Base-by-base conservation (phyloP, 2,329 filamentous ascomycete genomes). In the Colletotrichum tofieldiae region DNA sequence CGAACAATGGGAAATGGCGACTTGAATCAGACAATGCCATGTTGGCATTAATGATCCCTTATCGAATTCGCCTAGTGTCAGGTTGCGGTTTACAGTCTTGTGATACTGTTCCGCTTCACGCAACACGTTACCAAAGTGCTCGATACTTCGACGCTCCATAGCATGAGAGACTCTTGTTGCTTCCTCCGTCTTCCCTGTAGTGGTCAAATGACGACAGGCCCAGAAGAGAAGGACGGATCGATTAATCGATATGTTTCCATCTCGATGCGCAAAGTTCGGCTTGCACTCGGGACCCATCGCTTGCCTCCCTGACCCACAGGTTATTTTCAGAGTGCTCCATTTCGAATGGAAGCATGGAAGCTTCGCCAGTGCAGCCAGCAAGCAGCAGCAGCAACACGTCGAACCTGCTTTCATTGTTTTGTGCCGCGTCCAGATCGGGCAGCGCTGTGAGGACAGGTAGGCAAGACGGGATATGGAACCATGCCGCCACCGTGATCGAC, bases 241-340 rank as follows among this genome's bases (percentile, higher is more conserved):
- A 43, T 52, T 56, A 12, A 35, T 65, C 62, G 51, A 58, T 51
- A 16, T 65, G 62, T 65, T 65, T 37, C 26, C 39, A 65, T 47
- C 8, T 8, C 39, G 29, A 65, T 65, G 51, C 39, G 39, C 51
- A 39, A 37, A 47, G 5, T 20, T 26, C 3, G 16, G 23, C 39
- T 11, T 60, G 18, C 41, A 20, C 23, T 59, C 43, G 43, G 54
- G n/a, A 23, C 3, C 35, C 54, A 39, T 56, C 6, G 32, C 32
- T 56, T 39, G 52, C n/a, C 32, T 20, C n/a, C 8, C 8, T 20
- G 60, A 29, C 20, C 60, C 47, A 23, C 26, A 14, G 5, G 26
- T 55, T 23, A 45, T 64, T 64, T 54, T 20, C 26, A 43, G 49
- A 55, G 12, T 32, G 26, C 23, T 49, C 26, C 16, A 60, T 29